Percentiles rank a stretch among this genome's conserved stretches.
phyloP scores from a whole-genome alignment of 805 yeast species.

The Soucietia sequanensis region DNA sequence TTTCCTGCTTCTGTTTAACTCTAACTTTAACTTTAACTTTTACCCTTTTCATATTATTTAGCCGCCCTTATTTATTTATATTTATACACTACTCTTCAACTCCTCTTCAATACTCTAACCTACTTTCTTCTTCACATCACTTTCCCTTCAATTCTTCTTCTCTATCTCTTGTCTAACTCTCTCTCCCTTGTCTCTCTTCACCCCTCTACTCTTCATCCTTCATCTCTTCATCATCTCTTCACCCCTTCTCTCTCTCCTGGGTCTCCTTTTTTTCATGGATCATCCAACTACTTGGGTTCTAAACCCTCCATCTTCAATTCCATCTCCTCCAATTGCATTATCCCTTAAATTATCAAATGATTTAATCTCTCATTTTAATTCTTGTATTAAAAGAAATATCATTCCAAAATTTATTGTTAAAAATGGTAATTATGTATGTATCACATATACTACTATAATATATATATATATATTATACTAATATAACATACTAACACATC shows the following conservation, averaged over 20 bases:
- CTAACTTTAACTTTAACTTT: too few relatives aligned
- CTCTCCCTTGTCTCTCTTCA: too few relatives aligned
- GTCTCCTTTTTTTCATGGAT: background rate
- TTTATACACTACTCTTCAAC: too few relatives aligned
- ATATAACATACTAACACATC: slow-evolving; percentile 15
- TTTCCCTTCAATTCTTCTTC: too few relatives aligned
- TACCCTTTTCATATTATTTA: too few relatives aligned
- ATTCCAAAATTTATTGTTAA: slow-evolving; percentile 35
- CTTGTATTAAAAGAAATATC: slow-evolving; percentile 11
- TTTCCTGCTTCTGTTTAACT: too few relatives aligned
- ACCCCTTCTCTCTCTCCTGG: background rate
- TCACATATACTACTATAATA: background rate
- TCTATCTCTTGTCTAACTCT: too few relatives aligned
- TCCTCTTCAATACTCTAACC: too few relatives aligned
- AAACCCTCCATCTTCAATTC: background rate
- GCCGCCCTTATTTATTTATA: too few relatives aligned
- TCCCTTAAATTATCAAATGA: slow-evolving; percentile 28
- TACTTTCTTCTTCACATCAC: too few relatives aligned
- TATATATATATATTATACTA: background rate
- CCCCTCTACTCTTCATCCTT: too few relatives aligned
- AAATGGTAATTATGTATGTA: slow-evolving; percentile 34
- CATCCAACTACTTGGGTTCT: background rate
- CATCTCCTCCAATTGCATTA: slow-evolving; percentile 20
- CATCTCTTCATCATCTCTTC: background rate
- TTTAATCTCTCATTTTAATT: slow-evolving; percentile 23